Conservation (phyloP, 768 basidiomycete genomes). For the Auricularia auricula-judae region DNA sequence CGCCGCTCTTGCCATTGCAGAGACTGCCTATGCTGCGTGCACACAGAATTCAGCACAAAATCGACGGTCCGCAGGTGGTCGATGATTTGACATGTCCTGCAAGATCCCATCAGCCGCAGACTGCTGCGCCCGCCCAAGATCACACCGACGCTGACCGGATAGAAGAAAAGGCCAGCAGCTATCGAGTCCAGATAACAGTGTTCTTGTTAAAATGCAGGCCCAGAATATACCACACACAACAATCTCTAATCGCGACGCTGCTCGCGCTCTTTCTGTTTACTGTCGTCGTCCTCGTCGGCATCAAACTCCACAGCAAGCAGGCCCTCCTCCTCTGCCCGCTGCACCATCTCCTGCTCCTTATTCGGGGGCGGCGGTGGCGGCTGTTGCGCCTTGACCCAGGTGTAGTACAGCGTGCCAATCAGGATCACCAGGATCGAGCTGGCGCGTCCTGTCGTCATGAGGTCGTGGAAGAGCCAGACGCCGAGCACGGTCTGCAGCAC, state of each 20-base stretch:
- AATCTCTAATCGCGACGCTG: not conserved
- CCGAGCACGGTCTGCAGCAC: slow-evolving; percentile 34
- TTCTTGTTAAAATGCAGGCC: too few species aligned
- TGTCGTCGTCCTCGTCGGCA: not conserved
- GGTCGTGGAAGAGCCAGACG: slow-evolving; percentile 28
- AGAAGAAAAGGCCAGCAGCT: too few species aligned
- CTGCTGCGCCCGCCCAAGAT: too few species aligned
- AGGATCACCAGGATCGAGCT: slow-evolving; percentile 76
- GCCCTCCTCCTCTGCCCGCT: slow-evolving; percentile 1
- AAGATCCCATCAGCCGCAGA: too few species aligned
- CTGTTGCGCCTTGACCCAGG: slow-evolving; percentile 32
- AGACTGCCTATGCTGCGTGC: too few species aligned
- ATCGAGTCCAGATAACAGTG: too few species aligned
- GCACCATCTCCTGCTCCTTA: slow-evolving; percentile 3
- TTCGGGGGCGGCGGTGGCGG: not conserved
- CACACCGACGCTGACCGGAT: too few species aligned
- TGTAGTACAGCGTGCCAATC: slow-evolving; percentile 62
- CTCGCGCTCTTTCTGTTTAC: not conserved
- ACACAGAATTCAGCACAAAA: too few species aligned
- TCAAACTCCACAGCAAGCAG: not conserved
- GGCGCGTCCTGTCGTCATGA: slow-evolving; percentile 50
- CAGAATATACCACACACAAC: not conserved
- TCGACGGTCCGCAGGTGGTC: too few species aligned
- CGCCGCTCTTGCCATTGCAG: too few species aligned
- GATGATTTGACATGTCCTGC: too few species aligned